Conservation (phyloP, 495 filamentous ascomycete genomes). For the Podospora pseudopauciseta region DNA sequence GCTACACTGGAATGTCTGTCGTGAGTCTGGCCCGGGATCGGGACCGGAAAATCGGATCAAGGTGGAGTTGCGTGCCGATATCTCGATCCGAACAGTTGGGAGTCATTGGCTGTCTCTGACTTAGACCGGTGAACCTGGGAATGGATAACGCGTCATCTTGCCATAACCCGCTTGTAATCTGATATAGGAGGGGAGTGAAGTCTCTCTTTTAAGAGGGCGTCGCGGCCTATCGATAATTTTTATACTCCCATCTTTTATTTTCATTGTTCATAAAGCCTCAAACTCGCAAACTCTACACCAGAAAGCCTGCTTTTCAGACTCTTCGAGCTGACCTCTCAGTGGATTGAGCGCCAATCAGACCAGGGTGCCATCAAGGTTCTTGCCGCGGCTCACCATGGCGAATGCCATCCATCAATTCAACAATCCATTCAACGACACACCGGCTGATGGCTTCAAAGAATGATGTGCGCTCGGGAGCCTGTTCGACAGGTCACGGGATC, state of each 20-base stretch:
- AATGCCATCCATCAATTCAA: not conserved
- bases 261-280: too few species aligned
- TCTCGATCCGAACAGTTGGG: not conserved
- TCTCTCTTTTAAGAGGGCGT: not conserved
- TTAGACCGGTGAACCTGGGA: too few species aligned
- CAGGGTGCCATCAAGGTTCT: not conserved
- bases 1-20: not conserved
- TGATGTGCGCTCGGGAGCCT: not conserved
- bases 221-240: not conserved
- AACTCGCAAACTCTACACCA: not conserved
- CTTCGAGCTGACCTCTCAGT: not conserved
- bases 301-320: not conserved
- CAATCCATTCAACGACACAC: not conserved
- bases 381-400: not conserved
- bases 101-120: not conserved
- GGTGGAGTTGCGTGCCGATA: not conserved
- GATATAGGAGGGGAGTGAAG: not conserved
- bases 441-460: not conserved
- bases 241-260: not conserved
- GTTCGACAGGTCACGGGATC: not conserved
- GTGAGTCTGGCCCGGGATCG: conserved; percentile 3
- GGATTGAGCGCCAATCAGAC: not conserved
- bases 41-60: conserved; percentile 6
- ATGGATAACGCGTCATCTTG: not conserved
- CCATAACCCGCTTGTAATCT: not conserved